Percentiles rank a stretch among this genome's conserved stretches.
Conservation (phyloP, 202 grass and related monocot genomes). For the Saccharum hybrid region DNA sequence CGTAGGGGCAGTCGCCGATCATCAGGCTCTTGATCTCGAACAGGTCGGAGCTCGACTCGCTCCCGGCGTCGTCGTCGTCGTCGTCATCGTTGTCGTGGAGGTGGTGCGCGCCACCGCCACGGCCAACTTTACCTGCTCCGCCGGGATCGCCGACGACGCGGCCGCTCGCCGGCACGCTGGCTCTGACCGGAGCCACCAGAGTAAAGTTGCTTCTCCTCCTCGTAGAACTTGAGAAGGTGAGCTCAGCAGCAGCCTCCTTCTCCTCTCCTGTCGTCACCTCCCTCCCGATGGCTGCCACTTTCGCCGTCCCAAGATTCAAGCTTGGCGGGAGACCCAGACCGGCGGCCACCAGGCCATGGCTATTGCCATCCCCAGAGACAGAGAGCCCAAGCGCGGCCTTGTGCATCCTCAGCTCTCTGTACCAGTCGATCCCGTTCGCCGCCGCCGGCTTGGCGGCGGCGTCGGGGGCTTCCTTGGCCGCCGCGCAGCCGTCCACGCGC, state of each 20-base stretch:
- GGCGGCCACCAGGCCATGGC: conserved; percentile 28
- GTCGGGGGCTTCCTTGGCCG: neutral
- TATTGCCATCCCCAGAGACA: conserved; percentile 13
- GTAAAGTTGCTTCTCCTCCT: conserved; percentile 26
- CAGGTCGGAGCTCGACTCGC: conserved; percentile 92
- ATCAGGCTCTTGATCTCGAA: conserved; percentile 96
- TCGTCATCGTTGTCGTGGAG: neutral
- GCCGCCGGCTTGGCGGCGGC: neutral
- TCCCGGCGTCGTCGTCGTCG: conserved; percentile 42
- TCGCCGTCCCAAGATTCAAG: conserved; percentile 40
- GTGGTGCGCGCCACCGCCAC: neutral
- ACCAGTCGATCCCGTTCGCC: conserved; percentile 47
- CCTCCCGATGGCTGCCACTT: conserved; percentile 47
- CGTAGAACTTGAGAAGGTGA: conserved; percentile 22
- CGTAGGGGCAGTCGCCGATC: conserved; percentile 67
- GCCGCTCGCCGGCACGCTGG: neutral
- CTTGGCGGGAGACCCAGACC: conserved; percentile 38
- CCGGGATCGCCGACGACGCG: neutral
- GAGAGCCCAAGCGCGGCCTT: conserved; percentile 47
- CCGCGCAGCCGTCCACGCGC: conserved; percentile 48
- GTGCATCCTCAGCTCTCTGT: conserved; percentile 61
- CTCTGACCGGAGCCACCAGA: conserved; percentile 35
- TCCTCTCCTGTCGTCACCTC: conserved; percentile 4
- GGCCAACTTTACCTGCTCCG: neutral
- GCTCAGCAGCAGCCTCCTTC: conserved; percentile 8